A percentile compares a stretch with the other conserved stretches of the same genome.
These are phyloP conservation scores for Hydrangea macrophylla DNA, from an alignment of 148 eudicot genomes.

Conservation along the genomic window DNA sequence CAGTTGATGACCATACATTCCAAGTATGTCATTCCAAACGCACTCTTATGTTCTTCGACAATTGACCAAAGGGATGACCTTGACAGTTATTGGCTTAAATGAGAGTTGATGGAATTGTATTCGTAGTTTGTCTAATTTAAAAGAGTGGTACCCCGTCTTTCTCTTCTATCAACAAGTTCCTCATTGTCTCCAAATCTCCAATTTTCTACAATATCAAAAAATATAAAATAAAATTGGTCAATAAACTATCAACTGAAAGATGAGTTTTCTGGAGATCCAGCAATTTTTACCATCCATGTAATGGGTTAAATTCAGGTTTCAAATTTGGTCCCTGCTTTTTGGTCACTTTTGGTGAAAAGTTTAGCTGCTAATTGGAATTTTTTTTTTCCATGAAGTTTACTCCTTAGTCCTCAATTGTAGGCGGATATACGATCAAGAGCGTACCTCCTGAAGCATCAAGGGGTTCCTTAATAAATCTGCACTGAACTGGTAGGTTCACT, in stretches of 20 bases:
- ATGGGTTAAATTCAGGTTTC: not conserved
- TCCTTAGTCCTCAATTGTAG: too few species aligned
- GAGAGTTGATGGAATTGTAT: not conserved
- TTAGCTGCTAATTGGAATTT: too few species aligned
- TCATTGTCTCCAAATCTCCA: not conserved
- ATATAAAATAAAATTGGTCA: too few species aligned
- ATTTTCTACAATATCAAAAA: not conserved
- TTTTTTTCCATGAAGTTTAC: not conserved
- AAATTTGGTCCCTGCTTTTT: not conserved
- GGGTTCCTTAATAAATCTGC: not conserved
- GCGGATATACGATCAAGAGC: conserved; percentile 79
- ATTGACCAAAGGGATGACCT: not conserved
- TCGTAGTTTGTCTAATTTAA: not conserved
- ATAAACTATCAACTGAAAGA: not conserved
- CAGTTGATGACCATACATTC: too few species aligned
- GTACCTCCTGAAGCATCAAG: conserved; percentile 45
- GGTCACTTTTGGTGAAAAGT: not conserved
- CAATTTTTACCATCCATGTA: not conserved
- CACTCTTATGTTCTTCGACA: not conserved
- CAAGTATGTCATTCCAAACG: too few species aligned
- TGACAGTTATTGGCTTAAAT: not conserved
- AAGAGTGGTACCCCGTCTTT: not conserved
- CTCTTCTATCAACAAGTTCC: not conserved
- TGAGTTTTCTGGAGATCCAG: not conserved
- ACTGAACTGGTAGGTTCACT: not conserved